Evolutionary conservation across 2,329 filamentous ascomycete genomes (phyloP), one percentile per base, ranked within the genome.

Genomic region (Pseudogymnoascus sp.): DNA sequence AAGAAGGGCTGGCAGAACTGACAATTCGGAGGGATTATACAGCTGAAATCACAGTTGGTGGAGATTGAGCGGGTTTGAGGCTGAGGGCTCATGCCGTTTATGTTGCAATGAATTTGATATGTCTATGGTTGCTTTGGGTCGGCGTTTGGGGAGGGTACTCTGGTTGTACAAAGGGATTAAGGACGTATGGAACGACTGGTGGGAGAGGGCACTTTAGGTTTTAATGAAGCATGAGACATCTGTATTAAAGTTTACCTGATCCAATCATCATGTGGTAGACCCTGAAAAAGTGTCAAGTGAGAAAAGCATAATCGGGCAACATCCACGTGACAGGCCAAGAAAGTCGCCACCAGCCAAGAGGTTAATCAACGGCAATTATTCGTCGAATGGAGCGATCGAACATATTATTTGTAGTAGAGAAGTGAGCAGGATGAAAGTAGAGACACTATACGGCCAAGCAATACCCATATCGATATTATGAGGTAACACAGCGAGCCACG

Each of bases 1-100:
- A 72, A 62, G 70, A 72, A 41, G 82, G 80, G 57, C 74, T 87
- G 61, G 78, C 76, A 60, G 84, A 87, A 69, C 74, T 87, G 64
- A 77, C 80, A 58, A 87, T 87, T 63, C 78, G 79, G 64, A 85
- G 81, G 72, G 84, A 87, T 68, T 84, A 79, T 77, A 81, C 78
- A 5, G 84, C 84, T 0, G 82, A 85, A 72, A 76, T 83, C 37
- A 75, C 75, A n/a, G 67, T 69, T 39, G 71, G 69, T 15, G 70
- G 65, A 39, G 59, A n/a, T 29, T 61, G 37, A 59, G 11, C 13
- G 5, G 35, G 35, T 17, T 26, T 4, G 35, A 36, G 9, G 13
- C 24, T 10, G 13, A 10, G n/a, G 47, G n/a, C 29, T n/a, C 7
- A 33, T 54, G 47, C 47, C 15, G 15, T 33, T 54, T 54, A 54